Evolutionary conservation across 192 early-diverging fungal genomes (phyloP).

Genomic region (Pilaira anomala): DNA sequence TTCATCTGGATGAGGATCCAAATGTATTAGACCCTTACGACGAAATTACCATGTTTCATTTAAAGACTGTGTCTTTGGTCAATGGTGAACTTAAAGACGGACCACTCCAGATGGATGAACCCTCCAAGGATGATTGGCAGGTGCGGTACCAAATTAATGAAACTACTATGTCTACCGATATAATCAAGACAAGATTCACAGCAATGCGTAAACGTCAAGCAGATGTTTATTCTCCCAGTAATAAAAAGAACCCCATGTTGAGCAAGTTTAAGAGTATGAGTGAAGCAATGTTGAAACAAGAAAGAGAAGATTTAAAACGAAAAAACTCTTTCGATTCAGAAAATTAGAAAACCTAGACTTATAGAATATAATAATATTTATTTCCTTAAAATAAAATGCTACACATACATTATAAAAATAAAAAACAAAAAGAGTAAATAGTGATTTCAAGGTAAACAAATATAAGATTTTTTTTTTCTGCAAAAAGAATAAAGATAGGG

Average conservation of each 20-base stretch:
- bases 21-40: slow-evolving; percentile 16
- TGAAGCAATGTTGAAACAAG: not conserved
- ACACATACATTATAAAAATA: not conserved
- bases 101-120: slow-evolving; percentile 30
- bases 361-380: not conserved
- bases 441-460: too few relatives aligned
- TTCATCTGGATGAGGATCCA: slow-evolving; percentile 11
- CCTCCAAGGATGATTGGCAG: slow-evolving; percentile 21
- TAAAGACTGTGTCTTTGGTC: slow-evolving; percentile 42
- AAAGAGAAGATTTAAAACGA: not conserved
- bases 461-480: too few relatives aligned
- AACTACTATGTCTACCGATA: not conserved
- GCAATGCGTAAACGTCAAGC: slow-evolving; percentile 16
- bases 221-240: not conserved
- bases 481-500: not conserved
- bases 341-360: not conserved
- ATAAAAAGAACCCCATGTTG: slow-evolving; percentile 9
- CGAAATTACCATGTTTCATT: slow-evolving; percentile 36
- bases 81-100: slow-evolving; percentile 36
- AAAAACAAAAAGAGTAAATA: too few relatives aligned
- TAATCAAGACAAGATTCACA: slow-evolving; percentile 4
- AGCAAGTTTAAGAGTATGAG: slow-evolving; percentile 12
- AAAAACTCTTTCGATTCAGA: not conserved
- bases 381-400: not conserved
- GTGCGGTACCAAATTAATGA: slow-evolving; percentile 19